These are phyloP conservation scores for Aphanomyces invadans DNA, from an alignment of 352 stramenopile genomes.

Conservation along the genomic window DNA sequence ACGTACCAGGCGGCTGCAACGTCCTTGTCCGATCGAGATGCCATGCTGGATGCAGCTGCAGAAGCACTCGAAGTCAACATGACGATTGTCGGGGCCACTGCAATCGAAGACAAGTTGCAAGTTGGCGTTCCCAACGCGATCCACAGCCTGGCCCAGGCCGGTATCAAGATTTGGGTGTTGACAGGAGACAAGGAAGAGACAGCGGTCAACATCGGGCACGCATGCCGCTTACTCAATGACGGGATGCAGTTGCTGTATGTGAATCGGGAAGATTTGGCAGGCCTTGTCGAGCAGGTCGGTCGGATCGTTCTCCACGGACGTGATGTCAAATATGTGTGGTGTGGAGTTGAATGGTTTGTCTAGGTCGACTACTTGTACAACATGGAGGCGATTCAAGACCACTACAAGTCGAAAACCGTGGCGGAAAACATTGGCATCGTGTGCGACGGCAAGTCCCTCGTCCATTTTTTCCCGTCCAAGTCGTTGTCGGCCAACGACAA, in stretches of 20 bases:
- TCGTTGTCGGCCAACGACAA: constrained; percentile 31
- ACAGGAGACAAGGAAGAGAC: constrained; percentile 93
- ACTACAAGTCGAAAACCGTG: constrained; percentile 37
- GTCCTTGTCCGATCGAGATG: constrained; percentile 46
- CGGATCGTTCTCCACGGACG: too few species aligned
- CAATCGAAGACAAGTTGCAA: constrained; percentile 92
- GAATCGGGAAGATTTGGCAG: not conserved
- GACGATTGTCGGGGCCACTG: constrained; percentile 81
- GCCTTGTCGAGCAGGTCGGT: not conserved
- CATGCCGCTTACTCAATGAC: constrained; percentile 55
- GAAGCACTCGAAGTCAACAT: constrained; percentile 64
- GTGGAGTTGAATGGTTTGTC: too few species aligned
- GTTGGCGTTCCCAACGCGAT: constrained; percentile 83
- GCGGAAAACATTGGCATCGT: constrained; percentile 51
- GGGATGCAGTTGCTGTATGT: constrained; percentile 4
- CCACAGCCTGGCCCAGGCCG: constrained; percentile 70
- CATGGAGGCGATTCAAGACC: constrained; percentile 41
- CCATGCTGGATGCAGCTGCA: constrained; percentile 44
- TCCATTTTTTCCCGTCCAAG: constrained; percentile 59
- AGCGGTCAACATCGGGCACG: constrained; percentile 89
- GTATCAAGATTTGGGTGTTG: constrained; percentile 92
- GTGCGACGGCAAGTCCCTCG: constrained; percentile 62
- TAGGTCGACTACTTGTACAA: constrained; percentile 51
- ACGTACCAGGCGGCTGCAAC: constrained; percentile 56
- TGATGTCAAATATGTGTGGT: too few species aligned